Conservation (phyloP, 495 filamentous ascomycete species). For the Trichoderma orchidacearum region DNA sequence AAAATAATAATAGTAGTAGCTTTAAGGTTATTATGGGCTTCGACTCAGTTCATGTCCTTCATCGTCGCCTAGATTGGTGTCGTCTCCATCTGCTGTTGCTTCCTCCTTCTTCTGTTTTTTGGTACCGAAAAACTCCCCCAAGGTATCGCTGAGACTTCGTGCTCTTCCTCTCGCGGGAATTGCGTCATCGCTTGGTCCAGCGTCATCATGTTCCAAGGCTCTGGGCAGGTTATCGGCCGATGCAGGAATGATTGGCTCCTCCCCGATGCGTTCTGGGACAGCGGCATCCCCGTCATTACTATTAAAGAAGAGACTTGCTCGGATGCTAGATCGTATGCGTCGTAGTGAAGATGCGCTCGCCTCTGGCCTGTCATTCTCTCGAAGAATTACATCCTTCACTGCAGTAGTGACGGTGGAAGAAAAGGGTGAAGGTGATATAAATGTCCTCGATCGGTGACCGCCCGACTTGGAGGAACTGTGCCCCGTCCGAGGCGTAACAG, state of each 20-base stretch:
- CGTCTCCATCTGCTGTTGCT: not conserved
- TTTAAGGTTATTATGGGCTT: not conserved
- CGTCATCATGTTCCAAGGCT: slow-evolving; percentile 5
- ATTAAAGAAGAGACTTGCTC: slow-evolving; percentile 28
- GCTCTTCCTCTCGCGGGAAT: slow-evolving; percentile 12
- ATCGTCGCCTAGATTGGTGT: not conserved
- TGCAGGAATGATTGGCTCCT: not conserved
- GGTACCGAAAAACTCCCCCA: slow-evolving; percentile 28
- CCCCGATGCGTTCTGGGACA: slow-evolving; percentile 3
- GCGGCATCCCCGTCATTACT: slow-evolving; percentile 13
- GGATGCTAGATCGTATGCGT: slow-evolving; percentile 17
- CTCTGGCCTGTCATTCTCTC: slow-evolving; percentile 18
- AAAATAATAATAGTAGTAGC: not conserved
- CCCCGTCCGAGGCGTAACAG: slow-evolving; percentile 15
- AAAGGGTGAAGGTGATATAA: slow-evolving; percentile 33
- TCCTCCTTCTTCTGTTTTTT: slow-evolving; percentile 11
- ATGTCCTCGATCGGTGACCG: slow-evolving; percentile 20
- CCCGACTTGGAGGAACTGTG: slow-evolving; percentile 9
- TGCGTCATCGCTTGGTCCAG: slow-evolving; percentile 7
- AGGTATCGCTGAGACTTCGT: slow-evolving; percentile 33
- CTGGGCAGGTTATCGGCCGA: slow-evolving; percentile 5
- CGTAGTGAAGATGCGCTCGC: slow-evolving; percentile 14
- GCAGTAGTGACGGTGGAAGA: slow-evolving; percentile 32
- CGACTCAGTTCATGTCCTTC: not conserved
- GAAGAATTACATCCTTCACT: slow-evolving; percentile 27